Evolutionary conservation across 257 asterid genomes (phyloP).

Genomic region (Nicotiana knightiana): DNA sequence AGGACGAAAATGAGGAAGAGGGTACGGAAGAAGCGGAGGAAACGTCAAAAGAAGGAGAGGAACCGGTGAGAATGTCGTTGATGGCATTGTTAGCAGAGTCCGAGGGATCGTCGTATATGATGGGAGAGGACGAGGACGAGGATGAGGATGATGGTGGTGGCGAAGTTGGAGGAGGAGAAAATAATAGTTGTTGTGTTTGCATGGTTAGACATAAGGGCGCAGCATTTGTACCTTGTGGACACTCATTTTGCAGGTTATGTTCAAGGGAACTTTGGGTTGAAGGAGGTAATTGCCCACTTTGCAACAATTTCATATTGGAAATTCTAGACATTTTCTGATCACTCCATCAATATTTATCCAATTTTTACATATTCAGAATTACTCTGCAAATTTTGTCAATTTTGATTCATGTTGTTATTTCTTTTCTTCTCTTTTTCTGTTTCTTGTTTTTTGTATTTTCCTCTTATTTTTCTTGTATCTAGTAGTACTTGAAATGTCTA

Average conservation of each 20-base stretch:
- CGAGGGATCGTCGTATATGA: slow-evolving; percentile 39
- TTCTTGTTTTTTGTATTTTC: background rate
- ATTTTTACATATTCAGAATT: background rate
- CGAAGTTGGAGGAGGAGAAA: slow-evolving; percentile 18
- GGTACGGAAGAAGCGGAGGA: slow-evolving; percentile 17
- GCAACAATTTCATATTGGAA: slow-evolving; percentile 54
- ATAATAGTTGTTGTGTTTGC: slow-evolving; percentile 60
- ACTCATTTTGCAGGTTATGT: slow-evolving; percentile 80
- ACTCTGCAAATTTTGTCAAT: background rate
- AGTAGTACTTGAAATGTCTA: too few relatives aligned
- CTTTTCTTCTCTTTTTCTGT: background rate
- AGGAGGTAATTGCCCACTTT: slow-evolving; percentile 63
- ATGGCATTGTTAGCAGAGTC: slow-evolving; percentile 73
- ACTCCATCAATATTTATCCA: background rate
- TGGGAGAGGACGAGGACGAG: slow-evolving; percentile 47
- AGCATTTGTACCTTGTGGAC: slow-evolving; percentile 87
- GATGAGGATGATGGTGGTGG: slow-evolving; percentile 28
- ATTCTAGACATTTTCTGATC: slow-evolving; percentile 60
- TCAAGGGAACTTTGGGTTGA: slow-evolving; percentile 65
- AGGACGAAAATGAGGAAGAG: background rate
- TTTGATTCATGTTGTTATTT: background rate
- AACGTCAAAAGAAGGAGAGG: slow-evolving; percentile 3
- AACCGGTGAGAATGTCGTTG: slow-evolving; percentile 59
- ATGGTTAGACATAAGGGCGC: slow-evolving; percentile 87
- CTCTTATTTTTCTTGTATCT: background rate